Percentiles rank a stretch among this genome's conserved stretches.
phyloP scores from a whole-genome alignment of 352 stramenopile genomes.

The Globisporangium alternatum region DNA sequence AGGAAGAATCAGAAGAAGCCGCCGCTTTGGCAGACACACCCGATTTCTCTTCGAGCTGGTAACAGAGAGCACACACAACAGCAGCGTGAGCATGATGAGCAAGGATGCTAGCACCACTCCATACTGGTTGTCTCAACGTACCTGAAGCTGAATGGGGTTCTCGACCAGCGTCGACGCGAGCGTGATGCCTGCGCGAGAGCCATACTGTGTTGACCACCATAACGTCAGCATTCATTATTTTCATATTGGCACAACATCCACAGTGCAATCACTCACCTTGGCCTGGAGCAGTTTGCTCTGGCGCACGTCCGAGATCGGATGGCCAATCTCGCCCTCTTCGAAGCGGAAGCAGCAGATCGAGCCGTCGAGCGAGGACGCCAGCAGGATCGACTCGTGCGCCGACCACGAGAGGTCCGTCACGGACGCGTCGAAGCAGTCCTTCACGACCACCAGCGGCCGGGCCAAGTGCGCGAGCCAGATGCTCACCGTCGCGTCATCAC shows the following conservation, averaged over 20 bases:
- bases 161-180: slow-evolving; percentile 76
- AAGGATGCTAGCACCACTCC: background rate
- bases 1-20: background rate
- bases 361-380: slow-evolving; percentile 77
- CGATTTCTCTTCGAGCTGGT: slow-evolving; percentile 66
- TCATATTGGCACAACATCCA: background rate
- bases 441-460: slow-evolving; percentile 72
- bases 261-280: slow-evolving; percentile 35
- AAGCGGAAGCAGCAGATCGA: slow-evolving; percentile 86
- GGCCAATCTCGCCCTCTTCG: slow-evolving; percentile 55
- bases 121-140: slow-evolving; percentile 15
- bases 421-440: slow-evolving; percentile 80
- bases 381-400: slow-evolving; percentile 47
- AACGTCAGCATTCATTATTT: background rate
- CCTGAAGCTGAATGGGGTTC: slow-evolving; percentile 77
- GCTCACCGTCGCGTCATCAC: slow-evolving; percentile 81
- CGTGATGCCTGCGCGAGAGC: slow-evolving; percentile 74
- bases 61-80: background rate
- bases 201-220: slow-evolving; percentile 45
- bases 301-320: slow-evolving; percentile 59
- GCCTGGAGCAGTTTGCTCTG: slow-evolving; percentile 81
- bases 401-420: slow-evolving; percentile 84
- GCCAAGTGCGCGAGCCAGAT: slow-evolving; percentile 83
- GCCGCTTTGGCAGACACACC: slow-evolving; percentile 12
- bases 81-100: background rate